These are phyloP conservation scores for Neofusicoccum kwambonambiense DNA, from an alignment of 2,329 filamentous ascomycete genomes.

Conservation along the genomic window DNA sequence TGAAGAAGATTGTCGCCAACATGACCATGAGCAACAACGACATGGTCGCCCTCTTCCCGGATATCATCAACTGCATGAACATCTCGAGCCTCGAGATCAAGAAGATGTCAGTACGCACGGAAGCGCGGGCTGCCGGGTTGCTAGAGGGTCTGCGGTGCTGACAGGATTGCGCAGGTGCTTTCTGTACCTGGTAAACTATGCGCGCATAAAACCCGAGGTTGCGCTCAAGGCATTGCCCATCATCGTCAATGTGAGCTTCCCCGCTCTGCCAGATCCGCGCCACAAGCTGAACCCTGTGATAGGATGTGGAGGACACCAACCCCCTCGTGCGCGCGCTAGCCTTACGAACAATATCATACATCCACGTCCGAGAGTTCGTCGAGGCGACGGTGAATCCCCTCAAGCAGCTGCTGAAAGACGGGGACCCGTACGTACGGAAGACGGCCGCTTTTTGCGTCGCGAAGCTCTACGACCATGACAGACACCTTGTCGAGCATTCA, in stretches of 20 bases:
- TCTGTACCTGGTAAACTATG: constrained; percentile 94
- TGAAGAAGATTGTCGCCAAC: constrained; percentile 99
- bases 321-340: constrained; percentile 90
- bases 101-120: constrained; percentile 74
- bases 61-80: constrained; percentile 93
- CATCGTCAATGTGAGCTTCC: constrained; percentile 67
- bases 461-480: constrained; percentile 96
- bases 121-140: not conserved
- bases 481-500: constrained; percentile 81
- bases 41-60: constrained; percentile 95
- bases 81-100: constrained; percentile 96
- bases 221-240: constrained; percentile 90
- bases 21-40: constrained; percentile 99
- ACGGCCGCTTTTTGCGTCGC: constrained; percentile 95
- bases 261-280: not conserved
- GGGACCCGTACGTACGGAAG: constrained; percentile 95
- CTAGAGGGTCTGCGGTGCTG: constrained; percentile 25
- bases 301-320: constrained; percentile 94
- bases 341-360: constrained; percentile 92
- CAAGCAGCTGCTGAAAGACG: constrained; percentile 77
- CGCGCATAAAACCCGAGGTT: constrained; percentile 88
- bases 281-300: constrained; percentile 17
- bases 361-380: constrained; percentile 94
- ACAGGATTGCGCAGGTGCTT: constrained; percentile 71
- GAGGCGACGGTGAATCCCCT: constrained; percentile 83